Percentiles rank a stretch among this genome's conserved stretches.
phyloP scores from a whole-genome alignment of 768 basidiomycete species.

The Pisolithus microcarpus region DNA sequence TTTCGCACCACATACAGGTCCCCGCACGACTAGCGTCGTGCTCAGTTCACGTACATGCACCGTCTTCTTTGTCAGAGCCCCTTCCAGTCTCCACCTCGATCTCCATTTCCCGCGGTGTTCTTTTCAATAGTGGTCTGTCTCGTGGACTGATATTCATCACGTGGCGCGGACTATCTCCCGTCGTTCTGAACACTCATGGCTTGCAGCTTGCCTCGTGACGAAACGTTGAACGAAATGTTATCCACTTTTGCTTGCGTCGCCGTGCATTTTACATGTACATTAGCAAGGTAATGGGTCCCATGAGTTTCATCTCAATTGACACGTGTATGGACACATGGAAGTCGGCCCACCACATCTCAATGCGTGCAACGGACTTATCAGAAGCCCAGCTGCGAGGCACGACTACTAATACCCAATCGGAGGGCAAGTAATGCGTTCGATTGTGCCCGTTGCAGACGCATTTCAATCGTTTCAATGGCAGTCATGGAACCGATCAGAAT shows the following conservation, averaged over 20 bases:
- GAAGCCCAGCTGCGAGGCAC: conserved; percentile 6
- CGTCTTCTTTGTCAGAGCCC: conserved; percentile 24
- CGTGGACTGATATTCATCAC: background rate
- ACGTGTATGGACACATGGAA: conserved; percentile 20
- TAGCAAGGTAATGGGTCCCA: background rate
- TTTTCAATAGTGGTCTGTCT: conserved; percentile 10
- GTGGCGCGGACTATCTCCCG: background rate
- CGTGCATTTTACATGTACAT: background rate
- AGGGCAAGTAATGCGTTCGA: conserved; percentile 3
- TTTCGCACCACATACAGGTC: conserved; percentile 33
- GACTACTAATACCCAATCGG: conserved; percentile 4
- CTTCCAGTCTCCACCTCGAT: conserved; percentile 24
- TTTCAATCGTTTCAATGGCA: background rate
- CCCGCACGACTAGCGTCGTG: conserved; percentile 25
- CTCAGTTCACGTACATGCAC: conserved; percentile 30
- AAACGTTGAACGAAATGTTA: conserved; percentile 14
- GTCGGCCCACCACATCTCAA: background rate
- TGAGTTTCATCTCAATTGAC: conserved; percentile 17
- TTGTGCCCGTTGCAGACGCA: background rate
- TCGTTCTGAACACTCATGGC: conserved; percentile 1
- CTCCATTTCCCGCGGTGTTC: conserved; percentile 28
- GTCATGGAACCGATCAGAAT: conserved; percentile 3
- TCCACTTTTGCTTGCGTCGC: conserved; percentile 2
- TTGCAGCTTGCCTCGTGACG: conserved; percentile 21
- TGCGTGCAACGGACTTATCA: conserved; percentile 5